A percentile compares a stretch with the other conserved stretches of the same genome.
phyloP scores from a whole-genome alignment of 331 rosid species.

The Quercus phellos region DNA sequence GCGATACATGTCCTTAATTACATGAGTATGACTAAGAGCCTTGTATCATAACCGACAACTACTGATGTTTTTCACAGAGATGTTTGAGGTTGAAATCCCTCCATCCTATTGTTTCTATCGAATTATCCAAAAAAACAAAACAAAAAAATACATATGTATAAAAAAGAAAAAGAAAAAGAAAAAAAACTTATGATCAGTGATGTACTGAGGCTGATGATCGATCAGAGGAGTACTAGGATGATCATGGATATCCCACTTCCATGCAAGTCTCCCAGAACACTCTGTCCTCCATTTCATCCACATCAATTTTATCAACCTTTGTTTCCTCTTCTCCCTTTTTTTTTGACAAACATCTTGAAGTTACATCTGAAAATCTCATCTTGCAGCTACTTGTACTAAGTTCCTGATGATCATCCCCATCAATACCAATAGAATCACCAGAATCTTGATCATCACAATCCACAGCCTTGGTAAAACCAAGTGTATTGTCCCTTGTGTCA shows the following conservation, averaged over 20 bases:
- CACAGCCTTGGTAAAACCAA: constrained; percentile 2
- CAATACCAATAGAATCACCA: constrained; percentile 1
- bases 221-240: not conserved
- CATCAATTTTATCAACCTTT: constrained; percentile 17
- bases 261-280: constrained; percentile 65
- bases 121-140: no score
- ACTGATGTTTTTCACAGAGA: no score
- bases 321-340: constrained; percentile 21
- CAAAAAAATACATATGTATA: not conserved
- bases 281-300: constrained; percentile 49
- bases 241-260: constrained; percentile 50
- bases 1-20: not conserved
- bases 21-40: not conserved
- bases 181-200: not conserved
- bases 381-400: not conserved
- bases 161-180: not conserved
- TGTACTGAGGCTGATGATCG: not conserved
- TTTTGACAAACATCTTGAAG: constrained; percentile 14
- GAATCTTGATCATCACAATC: constrained; percentile 13
- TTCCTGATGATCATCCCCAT: not conserved
- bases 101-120: no score
- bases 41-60: no score
- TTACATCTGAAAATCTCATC: constrained; percentile 16
- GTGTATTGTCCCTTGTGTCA: constrained; percentile 7
- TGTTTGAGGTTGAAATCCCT: no score